Evolutionary conservation across 768 basidiomycete species (phyloP).

Genomic region (Wakefieldia striispora): DNA sequence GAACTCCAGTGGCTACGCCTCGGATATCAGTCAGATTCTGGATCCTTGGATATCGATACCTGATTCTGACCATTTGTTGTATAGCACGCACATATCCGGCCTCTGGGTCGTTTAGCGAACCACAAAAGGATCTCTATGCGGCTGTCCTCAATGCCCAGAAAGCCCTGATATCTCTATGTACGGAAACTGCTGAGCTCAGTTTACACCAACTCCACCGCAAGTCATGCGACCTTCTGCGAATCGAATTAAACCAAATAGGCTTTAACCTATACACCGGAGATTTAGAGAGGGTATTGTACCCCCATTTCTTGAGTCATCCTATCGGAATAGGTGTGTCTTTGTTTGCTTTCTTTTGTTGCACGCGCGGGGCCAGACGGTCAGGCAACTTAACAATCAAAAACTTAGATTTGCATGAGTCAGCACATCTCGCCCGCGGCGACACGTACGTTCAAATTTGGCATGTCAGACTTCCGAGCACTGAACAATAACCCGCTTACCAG

Average conservation of each 20-base stretch:
- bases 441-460: conserved; percentile 39
- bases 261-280: conserved; percentile 46
- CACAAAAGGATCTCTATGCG: conserved; percentile 84
- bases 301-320: conserved; percentile 90
- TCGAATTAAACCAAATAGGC: conserved; percentile 69
- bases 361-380: conserved; percentile 1
- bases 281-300: conserved; percentile 75
- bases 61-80: conserved; percentile 7
- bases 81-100: conserved; percentile 86
- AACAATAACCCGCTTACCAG: conserved; percentile 35
- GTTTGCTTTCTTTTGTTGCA: not conserved
- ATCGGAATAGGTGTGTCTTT: conserved; percentile 75
- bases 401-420: conserved; percentile 87
- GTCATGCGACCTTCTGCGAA: conserved; percentile 63
- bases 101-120: conserved; percentile 70
- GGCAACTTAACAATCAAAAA: conserved; percentile 16
- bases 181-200: conserved; percentile 52
- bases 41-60: not conserved
- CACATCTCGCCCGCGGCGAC: conserved; percentile 51
- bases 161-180: conserved; percentile 58
- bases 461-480: conserved; percentile 1
- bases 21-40: conserved; percentile 75
- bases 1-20: conserved; percentile 75
- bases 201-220: conserved; percentile 76
- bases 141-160: conserved; percentile 76